These are phyloP conservation scores for Hanseniaspora pseudoguilliermondii DNA, from an alignment of 805 yeast genomes.

Conservation along the genomic window DNA sequence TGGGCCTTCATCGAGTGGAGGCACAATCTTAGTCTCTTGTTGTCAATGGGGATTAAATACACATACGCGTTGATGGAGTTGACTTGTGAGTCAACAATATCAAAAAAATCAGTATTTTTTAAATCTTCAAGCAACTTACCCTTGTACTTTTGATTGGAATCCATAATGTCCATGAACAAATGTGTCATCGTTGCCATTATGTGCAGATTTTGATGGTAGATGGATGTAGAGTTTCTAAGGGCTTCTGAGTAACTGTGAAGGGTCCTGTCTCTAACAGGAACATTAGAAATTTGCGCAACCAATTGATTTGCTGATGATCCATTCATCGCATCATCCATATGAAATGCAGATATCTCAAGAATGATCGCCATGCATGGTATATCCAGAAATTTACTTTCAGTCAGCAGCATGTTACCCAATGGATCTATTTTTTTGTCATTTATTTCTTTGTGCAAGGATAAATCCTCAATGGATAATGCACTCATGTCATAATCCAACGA, in stretches of 20 bases:
- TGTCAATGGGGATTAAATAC: constrained; percentile 28
- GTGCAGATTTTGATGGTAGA: constrained; percentile 35
- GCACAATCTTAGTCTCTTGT: constrained; percentile 37
- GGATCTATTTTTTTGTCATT: neutral
- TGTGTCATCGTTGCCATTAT: constrained; percentile 38
- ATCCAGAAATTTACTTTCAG: constrained; percentile 27
- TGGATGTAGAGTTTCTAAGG: constrained; percentile 30
- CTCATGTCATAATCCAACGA: constrained; percentile 18
- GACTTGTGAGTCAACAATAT: constrained; percentile 34
- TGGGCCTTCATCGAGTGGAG: constrained; percentile 55
- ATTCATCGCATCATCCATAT: neutral
- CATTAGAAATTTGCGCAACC: neutral
- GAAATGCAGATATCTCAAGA: neutral
- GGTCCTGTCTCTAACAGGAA: constrained; percentile 21
- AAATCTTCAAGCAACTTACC: constrained; percentile 9
- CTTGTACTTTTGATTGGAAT: constrained; percentile 10
- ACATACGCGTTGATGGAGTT: constrained; percentile 32
- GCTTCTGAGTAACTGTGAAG: constrained; percentile 46
- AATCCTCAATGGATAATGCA: constrained; percentile 18
- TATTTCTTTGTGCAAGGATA: constrained; percentile 16
- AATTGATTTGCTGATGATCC: neutral
- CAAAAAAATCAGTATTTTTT: constrained; percentile 15
- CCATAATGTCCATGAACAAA: constrained; percentile 2
- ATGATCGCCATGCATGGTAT: neutral
- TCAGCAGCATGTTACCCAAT: constrained; percentile 13